These are phyloP conservation scores for Fusarium piperis DNA, from an alignment of 2,329 filamentous ascomycete species.

Conservation along the genomic window DNA sequence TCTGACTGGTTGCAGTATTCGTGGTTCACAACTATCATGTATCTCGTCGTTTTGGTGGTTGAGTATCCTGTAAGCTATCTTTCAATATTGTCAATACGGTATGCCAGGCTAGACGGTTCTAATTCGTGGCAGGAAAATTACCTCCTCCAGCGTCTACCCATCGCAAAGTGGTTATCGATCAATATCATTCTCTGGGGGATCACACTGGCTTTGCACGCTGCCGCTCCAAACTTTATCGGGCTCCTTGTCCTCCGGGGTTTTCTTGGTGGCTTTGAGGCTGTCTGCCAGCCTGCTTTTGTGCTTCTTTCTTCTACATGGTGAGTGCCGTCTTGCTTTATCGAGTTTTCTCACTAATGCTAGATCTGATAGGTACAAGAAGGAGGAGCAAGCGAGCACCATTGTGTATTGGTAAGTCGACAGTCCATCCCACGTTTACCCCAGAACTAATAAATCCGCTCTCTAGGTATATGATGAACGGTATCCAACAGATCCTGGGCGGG, in stretches of 20 bases:
- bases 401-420: conserved; percentile 60
- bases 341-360: background rate
- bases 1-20: conserved; percentile 23
- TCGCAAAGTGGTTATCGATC: conserved; percentile 71
- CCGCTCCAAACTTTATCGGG: conserved; percentile 66
- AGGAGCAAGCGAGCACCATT: conserved; percentile 72
- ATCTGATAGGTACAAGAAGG: conserved; percentile 61
- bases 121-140: conserved; percentile 60
- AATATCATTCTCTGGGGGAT: conserved; percentile 72
- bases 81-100: too few relatives aligned
- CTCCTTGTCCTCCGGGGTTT: conserved; percentile 70
- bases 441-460: background rate
- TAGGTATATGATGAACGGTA: conserved; percentile 77
- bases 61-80: conserved; percentile 67
- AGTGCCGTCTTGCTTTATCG: background rate
- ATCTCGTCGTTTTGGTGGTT: conserved; percentile 71
- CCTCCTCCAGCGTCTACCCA: conserved; percentile 67
- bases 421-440: too few relatives aligned
- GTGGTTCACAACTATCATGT: conserved; percentile 66
- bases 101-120: too few relatives aligned
- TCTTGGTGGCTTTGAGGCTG: conserved; percentile 75
- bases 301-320: conserved; percentile 72
- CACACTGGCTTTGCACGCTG: conserved; percentile 68
- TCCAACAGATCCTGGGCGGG: conserved; percentile 76
- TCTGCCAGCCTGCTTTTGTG: conserved; percentile 73